Evolutionary conservation across 495 filamentous ascomycete genomes (phyloP).

Genomic region (Paragyromitra xinjiangensis): DNA sequence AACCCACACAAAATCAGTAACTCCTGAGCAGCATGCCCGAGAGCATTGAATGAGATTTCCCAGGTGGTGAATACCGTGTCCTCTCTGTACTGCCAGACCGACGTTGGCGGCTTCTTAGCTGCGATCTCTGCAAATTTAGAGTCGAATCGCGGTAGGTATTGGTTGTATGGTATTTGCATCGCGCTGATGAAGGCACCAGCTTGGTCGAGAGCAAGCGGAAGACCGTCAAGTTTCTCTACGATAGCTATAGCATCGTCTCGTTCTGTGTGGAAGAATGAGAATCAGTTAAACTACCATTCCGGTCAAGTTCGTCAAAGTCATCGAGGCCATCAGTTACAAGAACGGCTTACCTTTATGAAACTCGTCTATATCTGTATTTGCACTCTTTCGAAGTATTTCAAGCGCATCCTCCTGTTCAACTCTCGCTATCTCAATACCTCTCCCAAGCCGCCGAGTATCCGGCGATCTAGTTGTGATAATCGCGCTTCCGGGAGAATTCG

Average conservation of each 20-base stretch:
- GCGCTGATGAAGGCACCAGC: slow-evolving; percentile 14
- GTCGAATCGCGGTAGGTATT: slow-evolving; percentile 12
- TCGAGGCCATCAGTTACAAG: neutral
- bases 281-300: neutral
- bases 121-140: slow-evolving; percentile 3
- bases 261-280: neutral
- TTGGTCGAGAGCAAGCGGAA: slow-evolving; percentile 24
- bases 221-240: slow-evolving; percentile 8
- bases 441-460: neutral
- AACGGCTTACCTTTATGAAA: neutral
- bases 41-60: neutral
- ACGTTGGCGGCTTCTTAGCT: slow-evolving; percentile 3
- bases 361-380: neutral
- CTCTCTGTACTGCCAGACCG: slow-evolving; percentile 15
- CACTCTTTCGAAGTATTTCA: slow-evolving; percentile 11
- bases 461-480: slow-evolving; percentile 6
- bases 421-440: neutral
- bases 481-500: neutral
- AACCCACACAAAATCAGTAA: slow-evolving; percentile 31
- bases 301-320: neutral
- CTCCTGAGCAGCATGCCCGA: slow-evolving; percentile 9
- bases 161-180: slow-evolving; percentile 4
- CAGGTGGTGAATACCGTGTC: too few relatives aligned
- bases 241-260: neutral
- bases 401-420: slow-evolving; percentile 4